Evolutionary conservation across 805 yeast species (phyloP).

Genomic region (Pichia kluyveri): DNA sequence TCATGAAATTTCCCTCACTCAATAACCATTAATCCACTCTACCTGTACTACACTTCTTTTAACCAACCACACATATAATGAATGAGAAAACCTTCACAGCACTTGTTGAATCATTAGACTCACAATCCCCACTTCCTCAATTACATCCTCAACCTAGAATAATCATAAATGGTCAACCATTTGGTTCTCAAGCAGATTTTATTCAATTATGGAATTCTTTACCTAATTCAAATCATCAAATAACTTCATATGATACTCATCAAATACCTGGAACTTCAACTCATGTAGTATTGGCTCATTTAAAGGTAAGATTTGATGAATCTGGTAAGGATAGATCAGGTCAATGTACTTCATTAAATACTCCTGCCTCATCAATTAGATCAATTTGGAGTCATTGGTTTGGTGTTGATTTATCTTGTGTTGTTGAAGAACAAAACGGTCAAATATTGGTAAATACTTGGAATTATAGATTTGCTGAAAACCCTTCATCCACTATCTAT

Average conservation of each 20-base stretch:
- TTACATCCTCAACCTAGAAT: slow-evolving; percentile 44
- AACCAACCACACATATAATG: background rate
- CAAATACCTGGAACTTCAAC: slow-evolving; percentile 31
- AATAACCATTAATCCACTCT: background rate
- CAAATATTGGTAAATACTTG: slow-evolving; percentile 43
- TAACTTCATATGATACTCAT: slow-evolving; percentile 60
- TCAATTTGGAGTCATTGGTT: slow-evolving; percentile 62
- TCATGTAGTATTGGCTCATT: slow-evolving; percentile 29
- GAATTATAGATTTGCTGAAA: slow-evolving; percentile 57
- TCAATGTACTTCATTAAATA: slow-evolving; percentile 47
- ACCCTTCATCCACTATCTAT: slow-evolving; percentile 43
- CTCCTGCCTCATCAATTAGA: slow-evolving; percentile 19
- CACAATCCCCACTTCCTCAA: slow-evolving; percentile 29
- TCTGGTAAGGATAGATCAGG: slow-evolving; percentile 61
- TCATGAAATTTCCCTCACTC: background rate
- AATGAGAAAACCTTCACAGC: slow-evolving; percentile 16
- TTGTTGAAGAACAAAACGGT: slow-evolving; percentile 43
- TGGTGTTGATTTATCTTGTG: slow-evolving; percentile 53
- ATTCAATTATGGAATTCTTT: slow-evolving; percentile 50
- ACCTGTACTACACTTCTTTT: background rate
- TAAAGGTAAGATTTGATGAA: slow-evolving; percentile 69
- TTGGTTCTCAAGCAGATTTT: slow-evolving; percentile 40
- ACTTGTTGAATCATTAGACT: slow-evolving; percentile 20
- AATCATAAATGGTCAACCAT: slow-evolving; percentile 51
- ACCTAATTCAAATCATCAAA: slow-evolving; percentile 52